Evolutionary conservation across 2,329 filamentous ascomycete genomes (phyloP).

Genomic region (Orbilia blumenaviensis): DNA sequence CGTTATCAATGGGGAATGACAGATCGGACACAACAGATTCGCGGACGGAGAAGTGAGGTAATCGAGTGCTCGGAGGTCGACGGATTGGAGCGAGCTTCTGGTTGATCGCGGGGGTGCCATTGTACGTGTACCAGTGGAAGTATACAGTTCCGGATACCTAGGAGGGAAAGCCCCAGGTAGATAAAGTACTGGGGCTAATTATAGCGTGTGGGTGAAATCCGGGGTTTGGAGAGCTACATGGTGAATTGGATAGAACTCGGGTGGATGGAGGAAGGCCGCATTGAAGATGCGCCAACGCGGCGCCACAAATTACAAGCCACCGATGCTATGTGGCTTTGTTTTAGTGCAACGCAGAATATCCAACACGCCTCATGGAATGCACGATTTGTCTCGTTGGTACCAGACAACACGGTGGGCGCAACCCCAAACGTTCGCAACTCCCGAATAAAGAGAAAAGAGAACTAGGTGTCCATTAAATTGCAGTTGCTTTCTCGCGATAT

Average conservation of each 20-base stretch:
- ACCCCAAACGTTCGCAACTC: no score
- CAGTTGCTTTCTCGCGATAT: no score
- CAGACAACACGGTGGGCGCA: no score
- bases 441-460: no score
- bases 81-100: conserved; percentile 34
- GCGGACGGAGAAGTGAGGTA: conserved; percentile 60
- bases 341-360: not conserved
- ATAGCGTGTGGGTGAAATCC: not conserved
- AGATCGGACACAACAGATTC: conserved; percentile 63
- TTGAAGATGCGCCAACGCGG: conserved; percentile 14
- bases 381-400: no score
- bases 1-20: conserved; percentile 70
- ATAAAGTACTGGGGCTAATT: conserved; percentile 2
- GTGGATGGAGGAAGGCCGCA: not conserved
- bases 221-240: conserved; percentile 29
- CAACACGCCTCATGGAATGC: no score
- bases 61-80: conserved; percentile 60
- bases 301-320: conserved; percentile 27
- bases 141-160: not conserved
- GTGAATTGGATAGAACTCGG: conserved; percentile 16
- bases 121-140: no score
- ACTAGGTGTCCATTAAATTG: no score
- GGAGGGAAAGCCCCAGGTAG: not conserved
- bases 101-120: conserved; percentile 42
- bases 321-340: conserved; percentile 12